Percentiles rank a stretch among this genome's conserved stretches.
phyloP scores from a whole-genome alignment of 2,329 filamentous ascomycete genomes.

The Penicillium sp. region DNA sequence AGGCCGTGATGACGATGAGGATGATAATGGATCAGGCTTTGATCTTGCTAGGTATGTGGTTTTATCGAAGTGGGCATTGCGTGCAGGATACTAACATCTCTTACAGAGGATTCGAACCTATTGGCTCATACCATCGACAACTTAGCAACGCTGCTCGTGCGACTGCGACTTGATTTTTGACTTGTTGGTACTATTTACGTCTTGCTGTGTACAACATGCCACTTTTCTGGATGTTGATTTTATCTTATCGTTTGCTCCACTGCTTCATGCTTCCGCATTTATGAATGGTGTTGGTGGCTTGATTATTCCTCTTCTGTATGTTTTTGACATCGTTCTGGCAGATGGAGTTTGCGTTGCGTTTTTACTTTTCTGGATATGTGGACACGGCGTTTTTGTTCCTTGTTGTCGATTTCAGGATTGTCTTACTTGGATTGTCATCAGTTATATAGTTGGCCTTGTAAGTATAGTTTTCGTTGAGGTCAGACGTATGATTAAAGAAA shows the following conservation, averaged over 20 bases:
- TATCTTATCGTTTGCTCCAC: constrained; percentile 2
- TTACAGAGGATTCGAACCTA: constrained; percentile 48
- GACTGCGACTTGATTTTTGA: constrained; percentile 28
- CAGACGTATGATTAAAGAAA: constrained; percentile 19
- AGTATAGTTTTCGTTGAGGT: constrained; percentile 11
- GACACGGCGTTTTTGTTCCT: constrained; percentile 1
- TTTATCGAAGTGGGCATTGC: neutral
- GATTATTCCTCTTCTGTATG: neutral
- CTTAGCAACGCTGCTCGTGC: constrained; percentile 39
- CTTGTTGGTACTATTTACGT: neutral
- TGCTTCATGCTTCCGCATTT: constrained; percentile 17
- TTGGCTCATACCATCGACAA: constrained; percentile 46
- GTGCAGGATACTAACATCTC: constrained; percentile 6
- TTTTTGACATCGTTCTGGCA: constrained; percentile 7
- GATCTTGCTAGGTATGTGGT: constrained; percentile 46
- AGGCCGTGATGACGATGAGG: constrained; percentile 41
- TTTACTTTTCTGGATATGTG: neutral
- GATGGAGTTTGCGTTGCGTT: constrained; percentile 14
- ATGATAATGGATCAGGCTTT: constrained; percentile 43
- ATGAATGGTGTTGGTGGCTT: constrained; percentile 19
- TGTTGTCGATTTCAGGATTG: neutral
- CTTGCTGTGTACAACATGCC: constrained; percentile 18
- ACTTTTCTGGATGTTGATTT: constrained; percentile 9
- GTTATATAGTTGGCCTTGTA: constrained; percentile 17
- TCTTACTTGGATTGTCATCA: constrained; percentile 12